Percentiles rank a stretch among this genome's conserved stretches.
phyloP scores from a whole-genome alignment of 73 alveolate species.

The Paramecium sonneborni region DNA sequence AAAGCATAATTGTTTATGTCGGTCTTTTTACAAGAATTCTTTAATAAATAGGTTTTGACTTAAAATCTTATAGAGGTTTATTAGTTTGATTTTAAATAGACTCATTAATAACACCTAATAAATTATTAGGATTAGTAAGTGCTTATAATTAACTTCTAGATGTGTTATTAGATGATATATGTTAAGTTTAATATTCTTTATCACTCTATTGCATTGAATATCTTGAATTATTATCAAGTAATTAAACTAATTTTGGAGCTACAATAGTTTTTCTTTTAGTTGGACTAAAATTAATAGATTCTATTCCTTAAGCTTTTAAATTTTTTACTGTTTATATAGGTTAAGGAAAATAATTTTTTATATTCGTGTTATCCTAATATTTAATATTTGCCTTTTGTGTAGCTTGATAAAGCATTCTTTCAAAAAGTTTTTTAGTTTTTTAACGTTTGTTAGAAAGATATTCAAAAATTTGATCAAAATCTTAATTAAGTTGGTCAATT shows the following conservation, averaged over 20 bases:
- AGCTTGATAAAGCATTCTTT: slow-evolving; percentile 30
- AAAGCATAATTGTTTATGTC: not conserved
- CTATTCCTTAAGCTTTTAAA: not conserved
- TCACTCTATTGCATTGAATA: not conserved
- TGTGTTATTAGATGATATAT: not conserved
- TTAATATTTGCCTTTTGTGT: not conserved
- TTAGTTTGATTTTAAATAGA: not conserved
- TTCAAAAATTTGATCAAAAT: not conserved
- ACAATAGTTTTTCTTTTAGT: slow-evolving; percentile 8
- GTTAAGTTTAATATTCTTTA: not conserved
- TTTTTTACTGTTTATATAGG: not conserved
- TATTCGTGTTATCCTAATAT: not conserved
- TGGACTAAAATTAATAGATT: not conserved
- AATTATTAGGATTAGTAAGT: not conserved
- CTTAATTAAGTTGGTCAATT: not conserved
- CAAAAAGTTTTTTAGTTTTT: not conserved
- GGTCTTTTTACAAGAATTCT: slow-evolving; percentile 6
- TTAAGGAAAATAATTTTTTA: not conserved
- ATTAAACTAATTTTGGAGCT: not conserved
- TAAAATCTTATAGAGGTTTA: not conserved
- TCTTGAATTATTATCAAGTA: not conserved
- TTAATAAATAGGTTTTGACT: not conserved
- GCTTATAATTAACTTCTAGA: not conserved
- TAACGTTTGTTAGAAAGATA: not conserved
- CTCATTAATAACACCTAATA: not conserved